Conservation (phyloP, 106 monocot genomes). For the Dendrobium chrysotoxum region DNA sequence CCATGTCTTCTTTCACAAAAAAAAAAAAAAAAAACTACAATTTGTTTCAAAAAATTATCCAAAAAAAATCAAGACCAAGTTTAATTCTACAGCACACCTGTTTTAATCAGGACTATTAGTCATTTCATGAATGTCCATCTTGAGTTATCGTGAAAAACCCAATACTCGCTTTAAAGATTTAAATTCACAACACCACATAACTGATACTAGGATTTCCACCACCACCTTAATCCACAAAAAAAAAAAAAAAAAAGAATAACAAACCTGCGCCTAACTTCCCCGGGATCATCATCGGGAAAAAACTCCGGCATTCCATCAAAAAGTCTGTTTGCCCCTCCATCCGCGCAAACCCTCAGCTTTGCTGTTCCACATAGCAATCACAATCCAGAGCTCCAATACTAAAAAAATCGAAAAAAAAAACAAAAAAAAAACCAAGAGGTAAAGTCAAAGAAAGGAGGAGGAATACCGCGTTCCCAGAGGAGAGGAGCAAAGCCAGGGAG, state of each 20-base stretch:
- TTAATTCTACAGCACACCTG: not conserved
- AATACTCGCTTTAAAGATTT: not conserved
- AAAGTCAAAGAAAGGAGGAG: not conserved
- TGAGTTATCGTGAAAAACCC: not conserved
- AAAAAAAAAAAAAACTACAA: not conserved
- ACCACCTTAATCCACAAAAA: not conserved
- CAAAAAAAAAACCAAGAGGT: slow-evolving; percentile 1
- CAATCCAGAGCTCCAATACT: not conserved
- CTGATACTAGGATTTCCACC: not conserved
- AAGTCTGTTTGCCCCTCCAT: slow-evolving; percentile 93
- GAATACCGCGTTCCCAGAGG: slow-evolving; percentile 63
- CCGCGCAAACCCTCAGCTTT: slow-evolving; percentile 72
- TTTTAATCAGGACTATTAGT: not conserved
- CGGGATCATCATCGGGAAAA: slow-evolving; percentile 63
- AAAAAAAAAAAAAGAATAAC: not conserved
- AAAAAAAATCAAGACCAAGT: not conserved
- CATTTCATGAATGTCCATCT: not conserved
- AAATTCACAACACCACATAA: not conserved
- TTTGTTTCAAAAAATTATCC: not conserved
- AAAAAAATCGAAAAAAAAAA: slow-evolving; percentile 8
- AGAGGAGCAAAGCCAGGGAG: slow-evolving; percentile 76
- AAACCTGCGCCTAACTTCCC: slow-evolving; percentile 55
- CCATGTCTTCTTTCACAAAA: not conserved
- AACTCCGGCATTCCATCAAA: slow-evolving; percentile 78
- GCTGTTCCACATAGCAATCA: slow-evolving; percentile 50